Evolutionary conservation across 179 eudicot species (phyloP), one percentile per base, ranked within the genome.

Genomic region (Vitellaria paradoxa): DNA sequence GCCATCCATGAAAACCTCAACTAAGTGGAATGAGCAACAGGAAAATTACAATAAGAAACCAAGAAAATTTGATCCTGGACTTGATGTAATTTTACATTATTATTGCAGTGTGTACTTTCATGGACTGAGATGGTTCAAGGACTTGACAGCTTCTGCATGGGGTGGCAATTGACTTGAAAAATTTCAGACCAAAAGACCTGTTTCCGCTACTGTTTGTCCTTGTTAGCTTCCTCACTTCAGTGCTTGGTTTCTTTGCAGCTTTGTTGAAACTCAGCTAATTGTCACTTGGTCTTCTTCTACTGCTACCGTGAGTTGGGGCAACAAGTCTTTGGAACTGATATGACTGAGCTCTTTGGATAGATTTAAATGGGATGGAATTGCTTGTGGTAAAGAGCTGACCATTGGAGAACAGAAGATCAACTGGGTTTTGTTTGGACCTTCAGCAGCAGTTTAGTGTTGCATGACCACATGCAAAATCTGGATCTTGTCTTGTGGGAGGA

Each of bases 141-240:
- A 65, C 67, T 10, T 20, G 47, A 26, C 75, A 71, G 62, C 45
- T 55, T 55, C 75, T 71, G 61, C 74, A 71, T 26, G 61, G 74
- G 74, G 46, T 9, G 12, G 21, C 8, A 60, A 57, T 10, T 5
- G 67, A 21, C 26, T 45, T 47, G 53, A 61, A 20, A 40, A 73
- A n/a, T 40, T 40, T 61, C 52, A 18, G 66, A 73, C 65, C 26
- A 20, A 56, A 72, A 24, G 64, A 26, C 11, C 14, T 47, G 64
- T 40, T 26, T 70, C 60, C 61, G 20, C 23, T 24, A 5, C 18
- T 70, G 2, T 30, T 42, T 30, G 7, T 70, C 20, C 42, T 72
- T 57, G 2, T 13, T 59, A 17, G 23, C 8, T 55, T 53, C 13
- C 7, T 55, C 6, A n/a, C 49, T 17, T 8, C 0, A 6, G 15